These are phyloP conservation scores for Aristolochia contorta DNA, from an alignment of 164 flowering plant species.

Conservation along the genomic window DNA sequence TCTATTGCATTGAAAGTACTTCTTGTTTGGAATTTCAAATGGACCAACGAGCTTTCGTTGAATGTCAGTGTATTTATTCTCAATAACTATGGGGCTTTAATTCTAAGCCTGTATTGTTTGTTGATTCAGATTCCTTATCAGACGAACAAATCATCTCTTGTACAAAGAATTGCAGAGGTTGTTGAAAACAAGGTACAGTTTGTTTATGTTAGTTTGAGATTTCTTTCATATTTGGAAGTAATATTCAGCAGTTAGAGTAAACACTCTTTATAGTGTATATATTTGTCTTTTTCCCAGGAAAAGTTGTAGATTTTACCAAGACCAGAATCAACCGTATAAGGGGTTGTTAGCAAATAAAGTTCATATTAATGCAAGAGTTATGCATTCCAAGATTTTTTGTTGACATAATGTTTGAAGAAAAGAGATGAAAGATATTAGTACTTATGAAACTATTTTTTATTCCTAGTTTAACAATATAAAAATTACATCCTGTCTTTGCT, in stretches of 20 bases:
- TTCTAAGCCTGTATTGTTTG: no score
- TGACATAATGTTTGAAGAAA: no score
- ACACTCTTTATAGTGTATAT: not conserved
- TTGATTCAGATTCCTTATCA: conserved; percentile 79
- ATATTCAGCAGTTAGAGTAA: not conserved
- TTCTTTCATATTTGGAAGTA: not conserved
- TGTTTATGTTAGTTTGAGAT: not conserved
- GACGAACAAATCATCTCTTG: conserved; percentile 82
- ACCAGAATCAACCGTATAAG: no score
- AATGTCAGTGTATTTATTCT: not conserved
- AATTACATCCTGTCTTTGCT: no score
- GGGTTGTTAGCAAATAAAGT: no score
- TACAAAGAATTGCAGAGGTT: conserved; percentile 93
- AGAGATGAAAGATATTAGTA: no score
- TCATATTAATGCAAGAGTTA: no score
- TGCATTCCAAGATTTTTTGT: no score
- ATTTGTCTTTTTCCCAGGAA: no score
- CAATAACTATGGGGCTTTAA: not conserved
- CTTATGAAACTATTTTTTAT: no score
- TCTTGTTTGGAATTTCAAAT: not conserved
- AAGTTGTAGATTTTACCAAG: no score
- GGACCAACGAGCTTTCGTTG: not conserved
- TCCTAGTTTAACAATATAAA: no score
- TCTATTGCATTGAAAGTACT: not conserved
- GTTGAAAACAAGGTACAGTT: conserved; percentile 74